These are phyloP conservation scores for Physaria fendleri DNA, from an alignment of 345 rosid genomes.

Conservation along the genomic window DNA sequence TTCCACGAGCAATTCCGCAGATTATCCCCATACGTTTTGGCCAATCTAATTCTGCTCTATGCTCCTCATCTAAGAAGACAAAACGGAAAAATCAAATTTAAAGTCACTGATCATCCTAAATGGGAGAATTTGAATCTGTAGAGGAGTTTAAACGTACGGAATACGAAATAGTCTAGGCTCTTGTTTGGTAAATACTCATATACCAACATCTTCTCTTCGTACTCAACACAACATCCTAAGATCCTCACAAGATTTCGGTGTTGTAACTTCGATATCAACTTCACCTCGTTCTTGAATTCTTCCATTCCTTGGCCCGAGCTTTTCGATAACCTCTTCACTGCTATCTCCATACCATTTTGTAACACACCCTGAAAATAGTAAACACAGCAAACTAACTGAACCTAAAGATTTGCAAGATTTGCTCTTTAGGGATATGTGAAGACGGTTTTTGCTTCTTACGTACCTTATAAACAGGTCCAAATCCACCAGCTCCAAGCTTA, in stretches of 20 bases:
- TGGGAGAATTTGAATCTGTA: not conserved
- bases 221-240: constrained; percentile 52
- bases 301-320: constrained; percentile 45
- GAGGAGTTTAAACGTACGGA: constrained; percentile 30
- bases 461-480: constrained; percentile 71
- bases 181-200: constrained; percentile 60
- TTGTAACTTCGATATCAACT: constrained; percentile 48
- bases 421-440: not conserved
- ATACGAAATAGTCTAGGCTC: constrained; percentile 51
- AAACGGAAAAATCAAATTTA: not conserved
- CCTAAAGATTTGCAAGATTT: no score
- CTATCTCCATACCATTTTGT: constrained; percentile 39
- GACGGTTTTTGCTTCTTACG: not conserved
- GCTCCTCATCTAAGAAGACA: constrained; percentile 24
- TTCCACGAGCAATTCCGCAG: constrained; percentile 55
- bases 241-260: constrained; percentile 70
- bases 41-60: constrained; percentile 42
- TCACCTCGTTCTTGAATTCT: constrained; percentile 45
- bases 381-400: not conserved
- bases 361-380: constrained; percentile 35
- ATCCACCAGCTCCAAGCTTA: constrained; percentile 74
- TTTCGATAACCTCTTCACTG: constrained; percentile 44
- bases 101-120: not conserved
- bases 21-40: constrained; percentile 46
- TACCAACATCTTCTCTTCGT: constrained; percentile 50